These are phyloP conservation scores for Cyamopsis tetragonoloba DNA, from an alignment of 306 rosid genomes.

Conservation along the genomic window DNA sequence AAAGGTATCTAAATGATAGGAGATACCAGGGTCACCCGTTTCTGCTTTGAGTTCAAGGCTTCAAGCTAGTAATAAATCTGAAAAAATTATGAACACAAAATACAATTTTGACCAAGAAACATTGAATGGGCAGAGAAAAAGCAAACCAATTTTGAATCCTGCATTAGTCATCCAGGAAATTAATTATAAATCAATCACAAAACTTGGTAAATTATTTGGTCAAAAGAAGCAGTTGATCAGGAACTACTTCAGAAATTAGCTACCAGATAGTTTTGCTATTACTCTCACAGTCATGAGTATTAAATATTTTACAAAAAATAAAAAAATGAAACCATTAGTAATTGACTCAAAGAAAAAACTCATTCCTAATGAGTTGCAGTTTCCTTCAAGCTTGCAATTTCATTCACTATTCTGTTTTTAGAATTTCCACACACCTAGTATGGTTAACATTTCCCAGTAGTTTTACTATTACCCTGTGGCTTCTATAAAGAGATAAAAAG, in stretches of 20 bases:
- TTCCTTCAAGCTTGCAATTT: not conserved
- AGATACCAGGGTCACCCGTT: not conserved
- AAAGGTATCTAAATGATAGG: not conserved
- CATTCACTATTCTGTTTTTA: not conserved
- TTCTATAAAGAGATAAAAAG: not conserved
- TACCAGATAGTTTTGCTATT: not conserved
- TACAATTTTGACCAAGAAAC: conserved; percentile 5
- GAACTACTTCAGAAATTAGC: not conserved
- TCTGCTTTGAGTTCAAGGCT: conserved; percentile 12
- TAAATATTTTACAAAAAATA: too few relatives aligned
- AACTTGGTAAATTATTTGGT: not conserved
- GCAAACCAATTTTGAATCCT: not conserved
- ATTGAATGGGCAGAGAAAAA: not conserved
- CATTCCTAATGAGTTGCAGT: too few relatives aligned
- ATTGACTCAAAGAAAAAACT: not conserved
- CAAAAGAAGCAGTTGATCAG: not conserved
- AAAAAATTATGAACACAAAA: not conserved
- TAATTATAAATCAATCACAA: not conserved
- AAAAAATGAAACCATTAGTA: conserved; percentile 6
- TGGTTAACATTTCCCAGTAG: conserved; percentile 1
- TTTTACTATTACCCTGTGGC: not conserved
- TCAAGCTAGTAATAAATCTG: conserved; percentile 2
- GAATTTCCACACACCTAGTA: not conserved
- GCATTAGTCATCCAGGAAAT: conserved; percentile 12
- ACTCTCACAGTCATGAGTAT: too few relatives aligned